phyloP scores from a whole-genome alignment of 768 basidiomycete genomes.

The Naganishia friedmannii region DNA sequence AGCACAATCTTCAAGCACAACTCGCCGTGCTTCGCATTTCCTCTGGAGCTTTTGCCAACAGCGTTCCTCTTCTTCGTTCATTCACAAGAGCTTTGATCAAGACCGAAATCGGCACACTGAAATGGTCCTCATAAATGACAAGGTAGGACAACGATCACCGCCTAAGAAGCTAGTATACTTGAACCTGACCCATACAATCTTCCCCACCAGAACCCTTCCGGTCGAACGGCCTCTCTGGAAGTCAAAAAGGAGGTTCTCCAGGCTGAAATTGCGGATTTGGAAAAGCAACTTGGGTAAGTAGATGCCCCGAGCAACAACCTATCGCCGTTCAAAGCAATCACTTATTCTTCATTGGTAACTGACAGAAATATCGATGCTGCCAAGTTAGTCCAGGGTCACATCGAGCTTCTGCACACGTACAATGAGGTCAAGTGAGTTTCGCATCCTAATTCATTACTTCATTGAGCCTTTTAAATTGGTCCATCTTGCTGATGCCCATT shows the following conservation, averaged over 20 bases:
- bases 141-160: too few species aligned
- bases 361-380: constrained; percentile 35
- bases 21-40: too few species aligned
- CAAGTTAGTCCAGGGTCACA: constrained; percentile 43
- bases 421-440: constrained; percentile 49
- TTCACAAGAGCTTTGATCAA: too few species aligned
- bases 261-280: constrained; percentile 15
- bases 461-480: too few species aligned
- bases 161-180: too few species aligned
- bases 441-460: not conserved
- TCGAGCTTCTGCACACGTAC: constrained; percentile 50
- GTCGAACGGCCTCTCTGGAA: not conserved
- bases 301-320: too few species aligned
- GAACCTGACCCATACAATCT: too few species aligned
- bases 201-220: not conserved
- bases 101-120: too few species aligned
- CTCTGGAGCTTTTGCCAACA: too few species aligned
- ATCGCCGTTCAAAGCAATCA: not conserved
- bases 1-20: too few species aligned
- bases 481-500: not conserved
- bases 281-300: constrained; percentile 9
- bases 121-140: too few species aligned
- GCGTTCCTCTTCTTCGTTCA: too few species aligned
- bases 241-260: not conserved
- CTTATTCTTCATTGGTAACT: not conserved